Conservation (phyloP, 257 asterid species). For the Solanum tacnaense region DNA sequence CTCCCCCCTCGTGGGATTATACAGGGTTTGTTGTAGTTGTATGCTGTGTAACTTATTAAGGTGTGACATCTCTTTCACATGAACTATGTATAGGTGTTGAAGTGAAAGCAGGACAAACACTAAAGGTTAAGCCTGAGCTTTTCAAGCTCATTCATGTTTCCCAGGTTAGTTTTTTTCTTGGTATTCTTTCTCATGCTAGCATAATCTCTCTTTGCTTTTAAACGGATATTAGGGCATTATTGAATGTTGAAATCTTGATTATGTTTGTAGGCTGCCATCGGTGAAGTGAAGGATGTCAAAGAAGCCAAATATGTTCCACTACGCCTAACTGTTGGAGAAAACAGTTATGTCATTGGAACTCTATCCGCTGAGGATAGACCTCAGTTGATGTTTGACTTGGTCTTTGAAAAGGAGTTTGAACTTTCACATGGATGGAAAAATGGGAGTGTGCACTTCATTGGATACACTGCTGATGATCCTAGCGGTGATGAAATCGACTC, state of each 20-base stretch:
- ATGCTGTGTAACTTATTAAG: background rate
- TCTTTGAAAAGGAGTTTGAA: constrained; percentile 57
- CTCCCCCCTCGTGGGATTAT: background rate
- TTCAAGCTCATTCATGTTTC: constrained; percentile 51
- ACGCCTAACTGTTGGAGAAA: constrained; percentile 26
- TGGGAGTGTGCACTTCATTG: constrained; percentile 54
- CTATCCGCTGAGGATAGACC: constrained; percentile 44
- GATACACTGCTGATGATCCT: constrained; percentile 37
- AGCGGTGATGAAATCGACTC: background rate
- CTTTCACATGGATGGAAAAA: constrained; percentile 68
- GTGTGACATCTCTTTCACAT: background rate
- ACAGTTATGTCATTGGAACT: constrained; percentile 34
- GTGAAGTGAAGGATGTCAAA: constrained; percentile 48
- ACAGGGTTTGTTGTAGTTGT: background rate
- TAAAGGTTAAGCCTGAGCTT: constrained; percentile 29
- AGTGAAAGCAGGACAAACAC: constrained; percentile 46
- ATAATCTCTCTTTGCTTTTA: background rate
- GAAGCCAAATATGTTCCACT: constrained; percentile 30
- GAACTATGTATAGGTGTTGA: constrained; percentile 41
- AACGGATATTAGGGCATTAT: background rate
- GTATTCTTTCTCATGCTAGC: background rate
- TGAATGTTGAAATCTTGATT: background rate
- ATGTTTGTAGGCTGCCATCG: constrained; percentile 44
- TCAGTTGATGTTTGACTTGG: constrained; percentile 56
- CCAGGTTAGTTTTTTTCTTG: constrained; percentile 33